phyloP scores from a whole-genome alignment of 169 alveolate genomes.

The Prorocentrum cordatum region DNA sequence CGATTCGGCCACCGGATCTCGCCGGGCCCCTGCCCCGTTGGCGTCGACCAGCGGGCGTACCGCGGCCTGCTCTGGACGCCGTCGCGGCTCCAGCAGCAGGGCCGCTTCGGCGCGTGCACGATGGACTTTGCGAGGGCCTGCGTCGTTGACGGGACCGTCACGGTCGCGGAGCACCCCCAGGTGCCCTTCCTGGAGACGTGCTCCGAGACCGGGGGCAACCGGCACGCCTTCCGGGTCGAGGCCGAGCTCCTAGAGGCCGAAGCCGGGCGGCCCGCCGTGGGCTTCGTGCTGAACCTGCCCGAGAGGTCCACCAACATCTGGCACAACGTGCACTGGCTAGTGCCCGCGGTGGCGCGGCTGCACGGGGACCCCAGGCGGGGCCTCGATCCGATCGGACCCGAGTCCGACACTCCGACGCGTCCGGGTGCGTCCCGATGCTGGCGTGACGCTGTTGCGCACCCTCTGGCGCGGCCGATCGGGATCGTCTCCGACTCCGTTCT shows the following conservation, averaged over 20 bases:
- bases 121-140: neutral
- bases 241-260: no score
- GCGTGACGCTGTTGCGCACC: no score
- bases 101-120: constrained; percentile 1
- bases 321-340: constrained; percentile 61
- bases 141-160: constrained; percentile 16
- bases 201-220: constrained; percentile 44
- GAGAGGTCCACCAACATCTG: constrained; percentile 31
- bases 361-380: no score
- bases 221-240: no score
- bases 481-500: no score
- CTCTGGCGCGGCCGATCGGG: no score
- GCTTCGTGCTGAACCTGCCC: constrained; percentile 6
- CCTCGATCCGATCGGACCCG: no score
- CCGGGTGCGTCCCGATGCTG: no score
- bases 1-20: neutral
- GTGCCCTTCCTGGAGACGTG: constrained; percentile 13
- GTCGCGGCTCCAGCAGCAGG: neutral
- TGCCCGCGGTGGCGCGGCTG: constrained; percentile 22
- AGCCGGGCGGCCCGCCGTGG: neutral
- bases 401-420: no score
- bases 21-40: neutral
- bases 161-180: neutral
- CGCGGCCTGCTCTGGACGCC: neutral
- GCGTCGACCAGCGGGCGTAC: neutral